Base-by-base conservation (phyloP, 1,284 basidiomycete genomes). In the Thecaphora frezii region DNA sequence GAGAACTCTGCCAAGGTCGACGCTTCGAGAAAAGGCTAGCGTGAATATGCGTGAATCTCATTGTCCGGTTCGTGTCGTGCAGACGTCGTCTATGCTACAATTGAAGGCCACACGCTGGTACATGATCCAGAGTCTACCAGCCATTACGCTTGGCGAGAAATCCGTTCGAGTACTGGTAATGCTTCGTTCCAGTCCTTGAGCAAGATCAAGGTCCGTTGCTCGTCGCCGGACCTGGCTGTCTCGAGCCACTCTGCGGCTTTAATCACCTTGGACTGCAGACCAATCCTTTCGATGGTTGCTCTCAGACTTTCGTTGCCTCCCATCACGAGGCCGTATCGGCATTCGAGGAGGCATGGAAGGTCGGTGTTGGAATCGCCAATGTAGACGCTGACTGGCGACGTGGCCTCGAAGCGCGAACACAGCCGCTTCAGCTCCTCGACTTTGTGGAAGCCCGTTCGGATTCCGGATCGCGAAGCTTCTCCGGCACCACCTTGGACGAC, bases 341-440 rank as follows among this genome's bases (percentile, higher is more conserved):
- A 73, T 21, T 56, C 52, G 14, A 77, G 23, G 14, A 78, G 46
- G 37, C 69, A 67, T 0, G 66, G 64, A 3, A 76, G 60, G 45
- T 78, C 76, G 5, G 75, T 77, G 21, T 53, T 52, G 23, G 69
- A 69, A 44, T 78, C 76, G 18, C 76, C 76, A 0, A 75, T 54
- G 44, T 74, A 78, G 18, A 78, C 51, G 13, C 33, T 64, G 2
- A 58, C 36, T 13, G 18, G 36, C 13, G 25, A 3, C 18, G 13
- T n/a, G 19, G 9, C 7, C 8, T 23, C 21, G 41, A 25, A n/a
- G 14, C 24, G 16, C 19, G 36, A 24, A 18, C 21, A n/a, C 10
- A 67, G 28, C 5, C 38, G 5, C 5, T 58, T 22, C 44, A 69
- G 46, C 14, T 66, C 44, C 2, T 51, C 19, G 2, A 65, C 43